Percentiles rank a stretch among this genome's conserved stretches.
These are phyloP conservation scores for Teratosphaeria pseudoeucalypti DNA, from an alignment of 2,329 filamentous ascomycete species.

Conservation along the genomic window DNA sequence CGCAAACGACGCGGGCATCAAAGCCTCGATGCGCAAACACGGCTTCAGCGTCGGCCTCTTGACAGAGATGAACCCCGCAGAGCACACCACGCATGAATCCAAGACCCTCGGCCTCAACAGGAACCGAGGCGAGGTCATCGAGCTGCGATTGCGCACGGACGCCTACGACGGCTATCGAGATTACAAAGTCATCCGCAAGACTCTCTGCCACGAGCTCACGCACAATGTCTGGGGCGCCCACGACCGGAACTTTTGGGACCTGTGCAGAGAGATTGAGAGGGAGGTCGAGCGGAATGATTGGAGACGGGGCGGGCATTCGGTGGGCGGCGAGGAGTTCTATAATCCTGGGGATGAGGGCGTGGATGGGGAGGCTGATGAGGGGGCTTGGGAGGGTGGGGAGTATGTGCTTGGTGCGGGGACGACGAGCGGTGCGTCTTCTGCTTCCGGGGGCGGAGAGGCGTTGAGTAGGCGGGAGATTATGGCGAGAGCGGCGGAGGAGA, in stretches of 20 bases:
- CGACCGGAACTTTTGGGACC: slow-evolving; percentile 77
- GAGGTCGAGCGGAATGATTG: slow-evolving; percentile 78
- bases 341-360: slow-evolving; percentile 34
- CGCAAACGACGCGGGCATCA: slow-evolving; percentile 74
- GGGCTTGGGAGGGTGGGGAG: slow-evolving; percentile 69
- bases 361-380: slow-evolving; percentile 43
- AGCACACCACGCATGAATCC: slow-evolving; percentile 73
- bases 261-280: slow-evolving; percentile 76
- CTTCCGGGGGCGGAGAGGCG: slow-evolving; percentile 26
- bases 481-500: slow-evolving; percentile 62
- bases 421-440: slow-evolving; percentile 8
- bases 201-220: slow-evolving; percentile 86
- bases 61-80: slow-evolving; percentile 88
- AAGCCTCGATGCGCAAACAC: slow-evolving; percentile 71
- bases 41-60: slow-evolving; percentile 74
- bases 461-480: slow-evolving; percentile 63
- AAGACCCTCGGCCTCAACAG: slow-evolving; percentile 78
- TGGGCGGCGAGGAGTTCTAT: slow-evolving; percentile 51
- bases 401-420: slow-evolving; percentile 45
- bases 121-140: slow-evolving; percentile 80
- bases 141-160: slow-evolving; percentile 83
- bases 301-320: slow-evolving; percentile 55
- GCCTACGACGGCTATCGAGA: slow-evolving; percentile 88
- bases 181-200: slow-evolving; percentile 83
- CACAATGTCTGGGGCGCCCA: slow-evolving; percentile 84